Evolutionary conservation across 2,329 filamentous ascomycete genomes (phyloP).

Genomic region (Colletotrichum ledebouriae): DNA sequence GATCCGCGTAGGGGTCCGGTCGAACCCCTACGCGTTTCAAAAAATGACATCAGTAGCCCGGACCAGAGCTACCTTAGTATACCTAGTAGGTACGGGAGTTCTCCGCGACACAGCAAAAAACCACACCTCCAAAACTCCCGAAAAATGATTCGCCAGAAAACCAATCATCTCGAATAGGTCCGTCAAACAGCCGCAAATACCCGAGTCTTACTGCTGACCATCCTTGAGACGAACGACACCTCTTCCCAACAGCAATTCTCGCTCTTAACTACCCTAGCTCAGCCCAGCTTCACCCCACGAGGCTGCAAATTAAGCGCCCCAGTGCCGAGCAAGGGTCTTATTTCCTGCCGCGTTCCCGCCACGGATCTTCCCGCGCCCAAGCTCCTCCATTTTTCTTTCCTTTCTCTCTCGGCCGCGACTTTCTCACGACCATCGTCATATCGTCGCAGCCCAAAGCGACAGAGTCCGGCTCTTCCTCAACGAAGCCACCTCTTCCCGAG

Average conservation of each 20-base stretch:
- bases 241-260: not conserved
- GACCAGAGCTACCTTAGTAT: not conserved
- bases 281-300: constrained; percentile 7
- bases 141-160: constrained; percentile 17
- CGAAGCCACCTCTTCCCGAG: not conserved
- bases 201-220: not conserved
- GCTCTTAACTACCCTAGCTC: too few species aligned
- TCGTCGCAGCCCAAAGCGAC: not conserved
- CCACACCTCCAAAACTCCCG: not conserved
- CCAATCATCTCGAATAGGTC: constrained; percentile 13
- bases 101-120: not conserved
- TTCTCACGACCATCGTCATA: not conserved
- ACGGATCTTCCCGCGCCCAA: constrained; percentile 31
- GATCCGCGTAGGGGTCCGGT: constrained; percentile 36
- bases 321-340: constrained; percentile 38
- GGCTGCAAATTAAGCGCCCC: constrained; percentile 29
- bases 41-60: constrained; percentile 40
- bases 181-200: constrained; percentile 27
- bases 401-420: not conserved
- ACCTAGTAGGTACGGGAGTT: too few species aligned
- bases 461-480: not conserved
- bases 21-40: constrained; percentile 28
- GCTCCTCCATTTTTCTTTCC: constrained; percentile 12
- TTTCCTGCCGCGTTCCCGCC: constrained; percentile 10
- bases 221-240: too few species aligned